These are phyloP conservation scores for Quercus gilva DNA, from an alignment of 306 rosid species.

Conservation along the genomic window DNA sequence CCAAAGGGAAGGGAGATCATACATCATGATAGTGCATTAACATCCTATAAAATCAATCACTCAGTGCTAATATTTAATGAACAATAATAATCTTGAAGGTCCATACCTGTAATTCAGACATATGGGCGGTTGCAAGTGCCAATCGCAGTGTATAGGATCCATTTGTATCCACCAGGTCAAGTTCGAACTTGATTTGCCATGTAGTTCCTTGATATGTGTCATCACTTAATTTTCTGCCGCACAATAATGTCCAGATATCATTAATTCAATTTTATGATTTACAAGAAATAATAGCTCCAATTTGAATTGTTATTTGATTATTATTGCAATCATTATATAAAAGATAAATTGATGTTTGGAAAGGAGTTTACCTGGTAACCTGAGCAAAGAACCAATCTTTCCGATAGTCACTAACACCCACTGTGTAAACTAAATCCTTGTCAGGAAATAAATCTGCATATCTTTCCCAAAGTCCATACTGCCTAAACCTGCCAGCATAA, in stretches of 20 bases:
- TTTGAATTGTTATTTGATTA: neutral
- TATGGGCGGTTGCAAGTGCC: conserved; percentile 67
- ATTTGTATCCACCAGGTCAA: conserved; percentile 27
- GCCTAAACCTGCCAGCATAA: conserved; percentile 59
- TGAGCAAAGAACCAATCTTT: conserved; percentile 96
- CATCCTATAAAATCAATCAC: too few species aligned
- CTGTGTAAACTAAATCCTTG: conserved; percentile 60
- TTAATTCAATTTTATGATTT: too few species aligned
- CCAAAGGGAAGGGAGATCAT: too few species aligned
- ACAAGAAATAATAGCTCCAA: neutral
- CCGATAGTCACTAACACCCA: conserved; percentile 62
- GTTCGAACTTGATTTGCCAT: conserved; percentile 68
- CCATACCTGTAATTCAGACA: conserved; percentile 57
- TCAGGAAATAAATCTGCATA: conserved; percentile 76
- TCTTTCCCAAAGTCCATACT: conserved; percentile 93
- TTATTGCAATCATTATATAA: neutral
- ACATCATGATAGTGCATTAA: too few species aligned
- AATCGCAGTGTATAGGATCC: conserved; percentile 54
- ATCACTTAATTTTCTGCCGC: conserved; percentile 51
- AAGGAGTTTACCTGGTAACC: conserved; percentile 62
- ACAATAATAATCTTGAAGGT: neutral
- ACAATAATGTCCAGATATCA: too few species aligned
- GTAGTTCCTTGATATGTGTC: conserved; percentile 66
- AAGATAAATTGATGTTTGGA: neutral
- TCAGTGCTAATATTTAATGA: too few species aligned